Conservation (phyloP, 257 asterid genomes). For the Fraxinus pennsylvanica region DNA sequence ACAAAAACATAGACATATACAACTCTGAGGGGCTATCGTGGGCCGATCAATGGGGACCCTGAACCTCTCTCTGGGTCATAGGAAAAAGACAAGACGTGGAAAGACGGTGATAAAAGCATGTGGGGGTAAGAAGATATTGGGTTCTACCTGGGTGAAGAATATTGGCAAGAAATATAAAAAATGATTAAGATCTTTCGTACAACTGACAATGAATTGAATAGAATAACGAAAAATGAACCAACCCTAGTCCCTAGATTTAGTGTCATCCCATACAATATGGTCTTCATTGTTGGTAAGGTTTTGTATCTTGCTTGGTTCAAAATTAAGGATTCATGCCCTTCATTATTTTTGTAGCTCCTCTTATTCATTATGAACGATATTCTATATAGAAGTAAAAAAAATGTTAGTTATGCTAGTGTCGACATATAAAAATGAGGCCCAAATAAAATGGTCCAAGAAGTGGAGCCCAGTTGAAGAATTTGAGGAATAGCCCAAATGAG, state of each 20-base stretch:
- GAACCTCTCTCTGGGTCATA: not conserved
- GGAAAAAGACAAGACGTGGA: not conserved
- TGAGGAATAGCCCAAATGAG: no score
- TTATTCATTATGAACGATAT: not conserved
- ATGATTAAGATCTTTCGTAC: not conserved
- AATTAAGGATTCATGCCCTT: no score
- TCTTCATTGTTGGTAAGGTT: not conserved
- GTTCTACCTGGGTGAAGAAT: not conserved
- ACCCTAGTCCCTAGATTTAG: not conserved
- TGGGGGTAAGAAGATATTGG: not conserved
- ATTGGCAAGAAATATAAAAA: not conserved
- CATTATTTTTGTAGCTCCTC: not conserved
- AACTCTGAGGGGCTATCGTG: not conserved
- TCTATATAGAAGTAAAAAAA: not conserved
- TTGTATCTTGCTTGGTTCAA: not conserved
- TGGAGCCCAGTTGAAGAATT: no score
- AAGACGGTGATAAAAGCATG: not conserved
- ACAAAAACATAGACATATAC: not conserved
- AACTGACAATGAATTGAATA: not conserved
- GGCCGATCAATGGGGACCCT: conserved; percentile 22
- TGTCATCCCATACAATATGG: not conserved
- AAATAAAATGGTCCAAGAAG: no score
- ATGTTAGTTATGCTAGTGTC: not conserved
- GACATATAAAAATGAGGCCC: no score
- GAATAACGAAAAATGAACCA: not conserved